phyloP scores from a whole-genome alignment of 2,329 filamentous ascomycete species.

The Chaetomiaceae sp. region DNA sequence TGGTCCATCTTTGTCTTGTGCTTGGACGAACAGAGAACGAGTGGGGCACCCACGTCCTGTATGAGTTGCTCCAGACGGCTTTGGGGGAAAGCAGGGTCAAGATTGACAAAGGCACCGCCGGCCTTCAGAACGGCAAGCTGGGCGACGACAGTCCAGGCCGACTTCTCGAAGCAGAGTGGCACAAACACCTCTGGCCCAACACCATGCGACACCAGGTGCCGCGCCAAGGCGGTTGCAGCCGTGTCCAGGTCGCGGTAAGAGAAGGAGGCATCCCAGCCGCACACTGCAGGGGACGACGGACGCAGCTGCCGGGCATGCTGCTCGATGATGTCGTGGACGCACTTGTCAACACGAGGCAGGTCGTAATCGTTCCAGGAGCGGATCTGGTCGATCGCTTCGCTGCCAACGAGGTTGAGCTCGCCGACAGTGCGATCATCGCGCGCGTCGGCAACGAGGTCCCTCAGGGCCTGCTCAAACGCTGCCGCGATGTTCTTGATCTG shows the following conservation, averaged over 20 bases:
- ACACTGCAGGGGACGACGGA: constrained; percentile 29
- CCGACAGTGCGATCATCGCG: constrained; percentile 22
- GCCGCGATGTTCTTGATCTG: constrained; percentile 23
- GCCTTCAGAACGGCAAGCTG: constrained; percentile 29
- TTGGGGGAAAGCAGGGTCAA: constrained; percentile 27
- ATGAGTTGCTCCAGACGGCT: constrained; percentile 22
- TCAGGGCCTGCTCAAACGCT: constrained; percentile 29
- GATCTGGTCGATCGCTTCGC: constrained; percentile 20
- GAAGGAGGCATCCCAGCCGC: constrained; percentile 24
- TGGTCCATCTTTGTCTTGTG: constrained; percentile 16
- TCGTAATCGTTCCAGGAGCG: constrained; percentile 22
- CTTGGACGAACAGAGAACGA: constrained; percentile 18
- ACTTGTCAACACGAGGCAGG: constrained; percentile 19
- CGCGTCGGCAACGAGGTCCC: constrained; percentile 14
- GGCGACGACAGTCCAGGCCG: constrained; percentile 24
- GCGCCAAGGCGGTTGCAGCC: constrained; percentile 16
- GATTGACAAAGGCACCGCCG: constrained; percentile 30
- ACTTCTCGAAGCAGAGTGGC: constrained; percentile 30
- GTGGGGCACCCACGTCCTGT: constrained; percentile 14
- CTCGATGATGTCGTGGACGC: constrained; percentile 23
- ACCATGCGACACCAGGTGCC: constrained; percentile 17
- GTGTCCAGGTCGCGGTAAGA: constrained; percentile 25
- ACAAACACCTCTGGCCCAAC: constrained; percentile 24
- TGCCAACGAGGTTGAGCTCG: constrained; percentile 24
- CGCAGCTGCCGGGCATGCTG: constrained; percentile 35